Base-by-base conservation (phyloP, 345 rosid genomes). In the Mangifera indica region DNA sequence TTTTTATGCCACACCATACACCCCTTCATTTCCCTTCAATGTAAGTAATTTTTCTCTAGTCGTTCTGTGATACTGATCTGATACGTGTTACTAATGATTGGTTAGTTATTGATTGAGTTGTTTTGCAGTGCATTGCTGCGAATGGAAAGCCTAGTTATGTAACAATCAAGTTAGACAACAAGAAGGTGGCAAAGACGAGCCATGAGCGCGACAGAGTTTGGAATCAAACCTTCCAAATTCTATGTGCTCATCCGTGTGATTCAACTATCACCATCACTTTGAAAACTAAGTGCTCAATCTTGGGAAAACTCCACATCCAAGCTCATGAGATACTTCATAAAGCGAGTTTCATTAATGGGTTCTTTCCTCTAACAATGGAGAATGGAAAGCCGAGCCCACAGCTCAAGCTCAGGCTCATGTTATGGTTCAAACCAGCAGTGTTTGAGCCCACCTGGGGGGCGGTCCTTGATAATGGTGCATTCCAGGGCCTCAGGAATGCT, bases 351-450 rank as follows among this genome's bases (percentile, higher is more conserved):
- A 77, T 87, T n/a, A 82, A 83, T 37, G 97, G 93, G 4, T 76
- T 67, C 69, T 87, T 91, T 59, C 91, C 96, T 15, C 79, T 93
- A 6, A 57, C 68, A n/a, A 60, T 80, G 76, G 83, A 86, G 17
- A 83, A 82, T 21, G 86, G 83, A 22, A 88, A 77, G 63, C 84
- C 67, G 8, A 87, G 79, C 68, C 84, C 84, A 3, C 81, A 81
- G 45, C 79, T 88, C 69, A 84, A 81, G 63, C 85, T 91, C 5
- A 85, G 91, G 82, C 80, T 87, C 77, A 66, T 90, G 77, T 64
- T 93, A 40, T 90, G 97, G 93, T 93, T 90, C 77, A 93, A 86
- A 79, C 94, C 96, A 22, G 97, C 94, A 51, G 85, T 81, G 63
- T 63, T 77, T 51, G 96, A 91, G 76, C 87, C 76, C 1, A 83